A percentile compares a stretch with the other conserved stretches of the same genome.
Conservation (phyloP, 257 asterid genomes). For the Catharanthus roseus region DNA sequence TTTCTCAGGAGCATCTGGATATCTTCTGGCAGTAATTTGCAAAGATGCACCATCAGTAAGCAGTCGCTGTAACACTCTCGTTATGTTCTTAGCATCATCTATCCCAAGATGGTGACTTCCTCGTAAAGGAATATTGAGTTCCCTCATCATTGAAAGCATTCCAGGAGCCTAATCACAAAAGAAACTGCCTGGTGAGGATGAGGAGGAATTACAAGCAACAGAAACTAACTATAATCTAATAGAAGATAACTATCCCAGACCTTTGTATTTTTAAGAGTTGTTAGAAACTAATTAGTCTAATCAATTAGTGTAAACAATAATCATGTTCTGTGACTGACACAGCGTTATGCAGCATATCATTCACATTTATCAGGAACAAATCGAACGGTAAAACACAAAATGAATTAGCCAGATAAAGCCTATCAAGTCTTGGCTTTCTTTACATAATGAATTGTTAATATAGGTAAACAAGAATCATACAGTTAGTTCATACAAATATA, state of each 20-base stretch:
- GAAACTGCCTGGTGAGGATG: not conserved
- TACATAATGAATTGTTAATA: not conserved
- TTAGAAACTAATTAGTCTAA: not conserved
- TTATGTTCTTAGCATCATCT: slow-evolving; percentile 77
- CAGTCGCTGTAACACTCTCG: slow-evolving; percentile 68
- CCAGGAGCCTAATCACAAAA: slow-evolving; percentile 55
- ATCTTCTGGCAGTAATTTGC: slow-evolving; percentile 74
- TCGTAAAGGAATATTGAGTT: slow-evolving; percentile 42
- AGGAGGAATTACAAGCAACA: not conserved
- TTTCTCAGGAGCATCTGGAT: slow-evolving; percentile 26
- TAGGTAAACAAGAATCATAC: not conserved
- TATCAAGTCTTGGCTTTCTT: not conserved
- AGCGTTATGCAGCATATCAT: not conserved
- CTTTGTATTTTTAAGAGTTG: not conserved
- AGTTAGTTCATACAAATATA: not conserved
- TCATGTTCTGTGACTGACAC: not conserved
- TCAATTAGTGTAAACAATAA: not conserved
- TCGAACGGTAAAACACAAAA: not conserved
- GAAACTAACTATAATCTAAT: slow-evolving; percentile 2
- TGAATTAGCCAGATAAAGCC: not conserved
- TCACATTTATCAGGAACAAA: not conserved
- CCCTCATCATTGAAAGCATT: slow-evolving; percentile 91
- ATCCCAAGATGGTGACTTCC: slow-evolving; percentile 97
- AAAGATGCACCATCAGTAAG: slow-evolving; percentile 76
- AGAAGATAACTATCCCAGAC: not conserved